A percentile compares a stretch with the other conserved stretches of the same genome.
Evolutionary conservation across 1,139 yeast genomes (phyloP).

Genomic region (Saccharomyces hybrid): DNA sequence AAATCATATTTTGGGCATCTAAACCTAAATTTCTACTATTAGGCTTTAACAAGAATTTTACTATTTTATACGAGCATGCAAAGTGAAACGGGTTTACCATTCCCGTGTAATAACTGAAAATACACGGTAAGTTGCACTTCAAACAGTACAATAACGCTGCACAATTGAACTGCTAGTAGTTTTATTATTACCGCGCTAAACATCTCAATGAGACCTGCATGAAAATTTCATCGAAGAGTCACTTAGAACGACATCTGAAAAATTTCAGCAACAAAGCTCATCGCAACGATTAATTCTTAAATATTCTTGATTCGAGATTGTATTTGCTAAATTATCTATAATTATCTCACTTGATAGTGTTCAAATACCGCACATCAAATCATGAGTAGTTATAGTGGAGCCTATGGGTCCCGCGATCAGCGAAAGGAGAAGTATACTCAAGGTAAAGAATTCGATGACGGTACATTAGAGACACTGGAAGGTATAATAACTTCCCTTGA

Average conservation of each 20-base stretch:
- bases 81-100: too few species aligned
- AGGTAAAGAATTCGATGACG: constrained; percentile 22
- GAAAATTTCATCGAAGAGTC: not conserved
- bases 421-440: constrained; percentile 7
- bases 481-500: constrained; percentile 17
- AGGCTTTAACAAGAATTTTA: too few species aligned
- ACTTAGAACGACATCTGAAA: not conserved
- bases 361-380: not conserved
- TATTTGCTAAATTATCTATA: not conserved
- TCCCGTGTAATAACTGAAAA: too few species aligned
- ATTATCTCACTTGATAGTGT: too few species aligned
- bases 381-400: not conserved
- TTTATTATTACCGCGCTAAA: too few species aligned
- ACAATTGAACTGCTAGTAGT: too few species aligned
- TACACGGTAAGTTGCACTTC: too few species aligned
- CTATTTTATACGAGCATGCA: too few species aligned
- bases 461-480: constrained; percentile 25
- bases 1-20: too few species aligned
- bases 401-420: not conserved
- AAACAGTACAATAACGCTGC: too few species aligned
- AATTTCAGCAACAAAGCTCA: not conserved
- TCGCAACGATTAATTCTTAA: not conserved
- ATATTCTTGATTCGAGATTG: not conserved
- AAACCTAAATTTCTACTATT: too few species aligned
- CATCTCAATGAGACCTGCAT: too few species aligned